Evolutionary conservation across 805 yeast genomes (phyloP), one percentile per base, ranked within the genome.

Genomic region (Suhomyces canberraensis): DNA sequence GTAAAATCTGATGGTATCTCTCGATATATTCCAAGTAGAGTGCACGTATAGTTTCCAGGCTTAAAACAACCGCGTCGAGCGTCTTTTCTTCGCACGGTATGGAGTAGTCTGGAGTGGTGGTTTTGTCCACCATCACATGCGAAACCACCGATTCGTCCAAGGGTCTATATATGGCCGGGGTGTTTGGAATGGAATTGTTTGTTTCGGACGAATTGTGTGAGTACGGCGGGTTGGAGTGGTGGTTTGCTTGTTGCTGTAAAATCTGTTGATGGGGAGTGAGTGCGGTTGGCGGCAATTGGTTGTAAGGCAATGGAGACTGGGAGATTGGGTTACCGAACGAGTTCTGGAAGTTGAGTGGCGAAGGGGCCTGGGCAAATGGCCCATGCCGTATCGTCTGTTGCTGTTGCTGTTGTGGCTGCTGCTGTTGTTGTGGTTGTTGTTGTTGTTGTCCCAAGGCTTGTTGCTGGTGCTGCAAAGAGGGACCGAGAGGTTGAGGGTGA

Each of bases 1-100:
- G 98, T 32, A 93, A 56, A 34, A 84, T 79, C 1, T 87, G 84
- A 58, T 91, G 97, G 53, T 93, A 91, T 42, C 77, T 69, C n/a
- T 68, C 62, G 3, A 80, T 82, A 55, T 79, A 91, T 55, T 87
- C 96, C 20, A 65, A 42, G 54, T 71, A 91, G 8, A 90, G 64
- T 8, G 69, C 71, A 31, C 66, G 66, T 31, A 91, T 88, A 32
- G 78, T 78, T 4, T 71, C 74, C 0, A 86, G 65, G 0, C 77
- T 59, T 35, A 91, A 62, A 3, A 78, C 65, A 3, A 90, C 73
- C 7, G 79, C 79, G 21, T 89, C 95, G 25, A 87, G 59, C 3
- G 81, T 61, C 51, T 90, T 88, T 4, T 90, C 81, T 18, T 76
- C 61, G 52, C 95, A 85, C 3, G 36, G 41, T 1, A 78, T 51